These are phyloP conservation scores for Coemansia sp. DNA, from an alignment of 192 early-diverging fungal genomes.

Conservation along the genomic window DNA sequence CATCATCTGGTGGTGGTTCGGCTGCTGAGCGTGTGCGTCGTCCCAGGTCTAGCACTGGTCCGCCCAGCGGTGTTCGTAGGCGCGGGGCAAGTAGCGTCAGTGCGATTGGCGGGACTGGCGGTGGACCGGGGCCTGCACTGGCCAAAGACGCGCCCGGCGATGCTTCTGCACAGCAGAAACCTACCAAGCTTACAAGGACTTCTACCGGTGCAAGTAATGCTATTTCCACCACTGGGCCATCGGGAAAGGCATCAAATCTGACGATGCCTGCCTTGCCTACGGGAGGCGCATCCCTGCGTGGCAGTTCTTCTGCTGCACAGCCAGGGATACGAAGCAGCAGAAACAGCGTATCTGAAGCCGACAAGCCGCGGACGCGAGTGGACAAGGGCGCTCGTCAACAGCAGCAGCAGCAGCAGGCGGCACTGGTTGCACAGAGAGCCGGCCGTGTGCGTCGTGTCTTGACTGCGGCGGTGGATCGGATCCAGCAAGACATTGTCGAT, in stretches of 20 bases:
- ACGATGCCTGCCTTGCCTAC: conserved; percentile 3
- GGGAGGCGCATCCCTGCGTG: background rate
- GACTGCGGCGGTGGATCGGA: conserved; percentile 8
- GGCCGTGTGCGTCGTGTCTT: conserved; percentile 16
- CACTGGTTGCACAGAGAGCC: background rate
- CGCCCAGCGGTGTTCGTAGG: background rate
- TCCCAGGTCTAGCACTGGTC: background rate
- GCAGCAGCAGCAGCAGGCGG: background rate
- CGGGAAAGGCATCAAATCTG: background rate
- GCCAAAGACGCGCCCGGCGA: conserved; percentile 2
- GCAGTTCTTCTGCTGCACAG: background rate
- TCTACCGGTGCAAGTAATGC: background rate
- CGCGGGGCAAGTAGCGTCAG: background rate
- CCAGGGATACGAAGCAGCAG: background rate
- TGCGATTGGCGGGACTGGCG: background rate
- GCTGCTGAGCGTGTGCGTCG: background rate
- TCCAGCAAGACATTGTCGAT: conserved; percentile 21
- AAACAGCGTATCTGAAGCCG: background rate
- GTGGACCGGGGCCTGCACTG: background rate
- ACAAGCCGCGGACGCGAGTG: background rate
- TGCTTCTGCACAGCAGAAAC: conserved; percentile 6
- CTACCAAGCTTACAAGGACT: background rate
- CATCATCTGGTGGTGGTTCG: background rate
- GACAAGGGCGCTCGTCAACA: background rate
- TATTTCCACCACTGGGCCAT: background rate